Percentiles rank a stretch among this genome's conserved stretches.
Conservation (phyloP, 2,329 filamentous ascomycete genomes). For the Xylaria arbuscula region DNA sequence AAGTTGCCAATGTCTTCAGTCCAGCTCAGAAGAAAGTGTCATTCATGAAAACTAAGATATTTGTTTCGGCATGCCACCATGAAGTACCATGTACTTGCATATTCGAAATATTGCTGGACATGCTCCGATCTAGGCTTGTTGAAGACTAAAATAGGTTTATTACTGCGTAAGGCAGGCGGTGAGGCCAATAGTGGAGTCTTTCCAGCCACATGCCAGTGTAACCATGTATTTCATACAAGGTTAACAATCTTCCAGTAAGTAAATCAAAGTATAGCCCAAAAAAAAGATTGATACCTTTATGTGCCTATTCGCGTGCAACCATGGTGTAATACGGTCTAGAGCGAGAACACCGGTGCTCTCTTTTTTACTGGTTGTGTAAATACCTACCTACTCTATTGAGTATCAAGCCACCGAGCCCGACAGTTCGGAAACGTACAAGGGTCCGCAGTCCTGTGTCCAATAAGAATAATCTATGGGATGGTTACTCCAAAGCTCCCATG, state of each 20-base stretch:
- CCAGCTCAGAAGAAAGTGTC: neutral
- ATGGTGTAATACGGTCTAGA: neutral
- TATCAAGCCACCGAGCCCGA: conserved; percentile 23
- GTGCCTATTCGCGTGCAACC: too few species aligned
- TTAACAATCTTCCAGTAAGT: too few species aligned
- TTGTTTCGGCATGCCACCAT: neutral
- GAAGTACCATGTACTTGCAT: conserved; percentile 7
- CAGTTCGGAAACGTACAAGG: conserved; percentile 27
- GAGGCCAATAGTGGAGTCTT: neutral
- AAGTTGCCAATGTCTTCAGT: neutral
- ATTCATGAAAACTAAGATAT: neutral
- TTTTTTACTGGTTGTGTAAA: too few species aligned
- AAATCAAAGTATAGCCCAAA: too few species aligned
- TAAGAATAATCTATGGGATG: neutral
- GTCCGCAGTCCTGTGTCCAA: conserved; percentile 3
- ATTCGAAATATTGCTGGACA: neutral
- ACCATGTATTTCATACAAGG: neutral
- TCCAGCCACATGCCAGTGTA: neutral
- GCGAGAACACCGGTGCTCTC: neutral
- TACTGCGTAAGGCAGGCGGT: conserved; percentile 15
- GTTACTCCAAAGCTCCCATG: neutral
- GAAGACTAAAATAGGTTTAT: neutral
- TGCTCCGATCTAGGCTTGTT: conserved; percentile 13
- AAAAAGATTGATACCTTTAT: too few species aligned
- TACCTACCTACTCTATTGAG: too few species aligned